Base-by-base conservation (phyloP, 73 alveolate species). In the Paramecium bursaria region DNA sequence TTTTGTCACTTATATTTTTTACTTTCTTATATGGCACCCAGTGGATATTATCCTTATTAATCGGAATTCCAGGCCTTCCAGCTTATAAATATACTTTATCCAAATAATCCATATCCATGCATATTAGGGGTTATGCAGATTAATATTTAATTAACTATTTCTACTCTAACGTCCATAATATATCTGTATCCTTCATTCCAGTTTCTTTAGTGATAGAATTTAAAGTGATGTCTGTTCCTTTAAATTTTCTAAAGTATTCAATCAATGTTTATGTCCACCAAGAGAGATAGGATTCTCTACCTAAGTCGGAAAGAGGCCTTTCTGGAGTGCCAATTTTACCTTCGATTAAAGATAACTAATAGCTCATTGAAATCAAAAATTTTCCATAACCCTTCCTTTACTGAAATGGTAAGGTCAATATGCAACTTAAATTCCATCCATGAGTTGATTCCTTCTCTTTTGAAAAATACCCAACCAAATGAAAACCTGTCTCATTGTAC, bases 351-450 rank as follows among this genome's bases (percentile, higher is more conserved):
- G 96, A 76, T 48, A 97, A 87, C 80, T 90, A 95, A 91, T 97
- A 97, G 23, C 99, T 94, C 87, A 97, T 94, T 26, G 92, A 95
- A 31, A 97, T 96, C 55, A 97, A 87, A 82, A 97, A 97, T 85
- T 97, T 97, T 19, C 99, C 99, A 91, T 94, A 97, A 29, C 99
- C 99, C 86, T 96, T 94, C 51, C 99, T 90, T 91, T 97, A 95
- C 82, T 90, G 94, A 60, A 92, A 92, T 23, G 99, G 99, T 92
- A 97, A 54, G 52, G 93, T 94, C 23, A 96, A 55, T 49, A 97
- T 97, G 77, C 99, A 97, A 13, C 99, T 91, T 22, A 97, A 76
- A 85, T 97, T 97, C 86, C 94, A 90, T 2, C 90, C 97, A 42
- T 86, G 52, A 22, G 88, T 35, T 22, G 91, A 74, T 33, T 89